Evolutionary conservation across 345 rosid genomes (phyloP).

Genomic region (Microthlaspi erraticum): DNA sequence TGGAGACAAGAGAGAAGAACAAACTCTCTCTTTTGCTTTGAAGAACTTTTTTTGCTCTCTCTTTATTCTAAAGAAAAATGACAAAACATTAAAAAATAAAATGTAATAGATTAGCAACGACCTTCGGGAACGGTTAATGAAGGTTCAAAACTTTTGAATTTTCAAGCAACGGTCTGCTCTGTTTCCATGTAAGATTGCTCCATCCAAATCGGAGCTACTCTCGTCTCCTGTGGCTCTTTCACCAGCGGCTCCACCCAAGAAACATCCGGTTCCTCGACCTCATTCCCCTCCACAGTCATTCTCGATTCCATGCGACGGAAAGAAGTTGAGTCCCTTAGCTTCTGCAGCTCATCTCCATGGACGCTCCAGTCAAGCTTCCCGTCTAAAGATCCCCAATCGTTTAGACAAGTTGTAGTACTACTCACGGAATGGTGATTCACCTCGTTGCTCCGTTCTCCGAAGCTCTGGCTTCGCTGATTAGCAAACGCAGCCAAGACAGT

Average conservation of each 20-base stretch:
- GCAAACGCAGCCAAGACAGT: constrained; percentile 64
- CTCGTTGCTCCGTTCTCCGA: constrained; percentile 61
- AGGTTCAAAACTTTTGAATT: constrained; percentile 37
- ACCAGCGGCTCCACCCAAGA: constrained; percentile 81
- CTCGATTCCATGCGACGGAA: constrained; percentile 51
- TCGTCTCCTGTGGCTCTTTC: constrained; percentile 53
- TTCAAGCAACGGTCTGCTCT: constrained; percentile 78
- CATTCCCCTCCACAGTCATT: constrained; percentile 20
- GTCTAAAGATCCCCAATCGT: constrained; percentile 79
- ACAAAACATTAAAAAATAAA: constrained; percentile 40
- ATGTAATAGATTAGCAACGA: constrained; percentile 41
- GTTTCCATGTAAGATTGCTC: constrained; percentile 82
- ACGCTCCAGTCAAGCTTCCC: constrained; percentile 87
- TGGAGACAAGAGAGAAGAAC: constrained; percentile 38
- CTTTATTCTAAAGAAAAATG: constrained; percentile 35
- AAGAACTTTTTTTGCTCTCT: background rate
- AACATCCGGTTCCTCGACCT: constrained; percentile 65
- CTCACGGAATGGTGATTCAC: constrained; percentile 50
- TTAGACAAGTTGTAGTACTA: constrained; percentile 46
- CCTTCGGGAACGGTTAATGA: constrained; percentile 34
- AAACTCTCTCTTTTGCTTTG: constrained; percentile 28
- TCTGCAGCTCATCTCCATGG: constrained; percentile 73
- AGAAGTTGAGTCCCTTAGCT: constrained; percentile 72
- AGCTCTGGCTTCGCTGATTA: constrained; percentile 73
- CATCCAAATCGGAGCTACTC: constrained; percentile 66